Base-by-base conservation (phyloP, 371 early-diverging fungal genomes). In the Synchytrium microbalum region DNA sequence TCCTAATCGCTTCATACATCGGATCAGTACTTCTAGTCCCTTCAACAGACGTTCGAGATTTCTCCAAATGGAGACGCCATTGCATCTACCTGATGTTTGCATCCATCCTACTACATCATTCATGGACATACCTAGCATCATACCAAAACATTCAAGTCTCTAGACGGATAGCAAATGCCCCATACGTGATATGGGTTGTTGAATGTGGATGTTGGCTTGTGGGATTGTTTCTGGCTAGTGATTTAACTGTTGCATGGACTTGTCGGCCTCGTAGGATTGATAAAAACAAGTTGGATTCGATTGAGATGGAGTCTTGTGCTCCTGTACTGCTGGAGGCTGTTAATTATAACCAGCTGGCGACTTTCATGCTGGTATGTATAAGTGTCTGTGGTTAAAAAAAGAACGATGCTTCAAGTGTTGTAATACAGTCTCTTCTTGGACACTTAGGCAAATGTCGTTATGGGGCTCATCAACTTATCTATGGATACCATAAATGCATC, bases 391-490 rank as follows among this genome's bases (percentile, higher is more conserved):
- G 32, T 46, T 55, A 38, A 62, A 27, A 14, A 23, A 3, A 30
- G 23, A 3, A n/a, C 25, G 33, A 52, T 54, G 14, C 10, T 38
- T 25, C 19, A 55, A 58, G n/a, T n/a, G n/a, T n/a, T n/a, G n/a
- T n/a, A n/a, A n/a, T n/a, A n/a, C n/a, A n/a, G n/a, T n/a, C n/a
- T n/a, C n/a, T n/a, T n/a, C n/a, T n/a, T n/a, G n/a, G n/a, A n/a
- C n/a, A 59, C n/a, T 29, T 30, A 81, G 83, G 93, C 90, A 32
- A 95, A 95, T 69, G 51, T 94, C 3, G 66, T 89, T 54, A 95
- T 94, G 8, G 95, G 95, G 1, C 58, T 83, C 0, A 77, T 91
- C 26, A 95, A 95, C 68, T 60, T 93, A 64, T 70, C 80, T 3
- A 71, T 88, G 10, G 71, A 86, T 64, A 92, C 95, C 0, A 75